Conservation (phyloP, 345 rosid genomes). For the Eucalyptus cloeziana region DNA sequence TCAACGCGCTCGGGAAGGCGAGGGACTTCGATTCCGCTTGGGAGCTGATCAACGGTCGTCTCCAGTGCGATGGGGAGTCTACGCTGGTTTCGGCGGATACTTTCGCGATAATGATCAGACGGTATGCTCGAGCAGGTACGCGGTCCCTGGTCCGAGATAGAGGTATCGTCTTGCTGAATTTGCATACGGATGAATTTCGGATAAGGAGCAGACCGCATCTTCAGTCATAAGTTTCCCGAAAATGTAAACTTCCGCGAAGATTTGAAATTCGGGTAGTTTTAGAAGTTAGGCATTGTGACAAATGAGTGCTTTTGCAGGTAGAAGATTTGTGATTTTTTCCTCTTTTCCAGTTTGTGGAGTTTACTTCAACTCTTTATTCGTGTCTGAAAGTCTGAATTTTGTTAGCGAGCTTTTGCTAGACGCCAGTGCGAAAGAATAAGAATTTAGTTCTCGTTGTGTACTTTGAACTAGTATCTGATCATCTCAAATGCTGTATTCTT, state of each 20-base stretch:
- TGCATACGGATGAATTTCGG: background rate
- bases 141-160: background rate
- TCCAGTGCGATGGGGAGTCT: conserved; percentile 7
- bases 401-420: background rate
- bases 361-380: background rate
- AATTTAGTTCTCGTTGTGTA: background rate
- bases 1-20: conserved; percentile 50
- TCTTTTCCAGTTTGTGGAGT: background rate
- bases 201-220: background rate
- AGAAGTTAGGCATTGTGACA: background rate
- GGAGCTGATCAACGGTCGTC: conserved; percentile 46
- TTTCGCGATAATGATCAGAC: conserved; percentile 58
- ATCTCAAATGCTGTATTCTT: background rate
- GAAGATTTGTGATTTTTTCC: background rate
- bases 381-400: background rate
- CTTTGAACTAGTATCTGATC: background rate
- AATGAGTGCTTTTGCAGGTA: background rate
- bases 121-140: conserved; percentile 75
- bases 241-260: background rate
- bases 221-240: background rate
- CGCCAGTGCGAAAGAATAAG: background rate
- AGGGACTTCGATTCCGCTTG: conserved; percentile 69
- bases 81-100: conserved; percentile 53
- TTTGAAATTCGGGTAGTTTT: background rate
- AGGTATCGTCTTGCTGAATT: background rate